phyloP scores from a whole-genome alignment of 2,329 filamentous ascomycete genomes.

The Onygenales sp. region DNA sequence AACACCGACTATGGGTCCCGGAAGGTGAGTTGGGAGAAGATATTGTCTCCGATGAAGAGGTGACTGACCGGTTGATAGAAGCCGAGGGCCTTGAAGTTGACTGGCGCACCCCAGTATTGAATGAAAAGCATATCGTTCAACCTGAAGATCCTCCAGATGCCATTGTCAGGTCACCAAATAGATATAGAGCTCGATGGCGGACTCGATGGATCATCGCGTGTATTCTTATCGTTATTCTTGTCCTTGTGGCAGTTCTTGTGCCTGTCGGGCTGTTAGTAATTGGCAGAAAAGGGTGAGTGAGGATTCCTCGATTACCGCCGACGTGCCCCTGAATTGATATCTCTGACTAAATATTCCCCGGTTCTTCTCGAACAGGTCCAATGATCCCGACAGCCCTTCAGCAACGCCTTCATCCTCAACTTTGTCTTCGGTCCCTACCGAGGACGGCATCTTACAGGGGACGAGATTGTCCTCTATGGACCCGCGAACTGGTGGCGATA shows the following conservation, averaged over 20 bases:
- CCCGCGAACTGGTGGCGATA: background rate
- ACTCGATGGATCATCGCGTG: background rate
- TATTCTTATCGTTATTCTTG: background rate
- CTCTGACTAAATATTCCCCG: background rate
- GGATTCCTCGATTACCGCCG: too few relatives aligned
- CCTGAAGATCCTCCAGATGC: background rate
- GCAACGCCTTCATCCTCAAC: background rate
- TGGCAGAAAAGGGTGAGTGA: background rate
- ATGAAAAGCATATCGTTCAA: background rate
- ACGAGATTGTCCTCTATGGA: background rate
- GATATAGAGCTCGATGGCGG: background rate
- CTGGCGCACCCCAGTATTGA: background rate
- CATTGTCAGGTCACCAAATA: background rate
- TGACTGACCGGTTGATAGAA: background rate
- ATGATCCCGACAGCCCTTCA: too few relatives aligned
- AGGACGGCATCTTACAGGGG: background rate
- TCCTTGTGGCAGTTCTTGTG: background rate
- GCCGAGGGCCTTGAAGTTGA: background rate
- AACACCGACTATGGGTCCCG: too few relatives aligned
- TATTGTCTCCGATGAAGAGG: background rate
- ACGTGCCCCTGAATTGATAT: background rate
- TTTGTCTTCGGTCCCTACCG: background rate
- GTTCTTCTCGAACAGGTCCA: too few relatives aligned
- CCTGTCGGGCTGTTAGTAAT: background rate
- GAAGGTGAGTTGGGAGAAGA: too few relatives aligned